Conservation (phyloP, 768 basidiomycete genomes). For the Kwoniella heveanensis region DNA sequence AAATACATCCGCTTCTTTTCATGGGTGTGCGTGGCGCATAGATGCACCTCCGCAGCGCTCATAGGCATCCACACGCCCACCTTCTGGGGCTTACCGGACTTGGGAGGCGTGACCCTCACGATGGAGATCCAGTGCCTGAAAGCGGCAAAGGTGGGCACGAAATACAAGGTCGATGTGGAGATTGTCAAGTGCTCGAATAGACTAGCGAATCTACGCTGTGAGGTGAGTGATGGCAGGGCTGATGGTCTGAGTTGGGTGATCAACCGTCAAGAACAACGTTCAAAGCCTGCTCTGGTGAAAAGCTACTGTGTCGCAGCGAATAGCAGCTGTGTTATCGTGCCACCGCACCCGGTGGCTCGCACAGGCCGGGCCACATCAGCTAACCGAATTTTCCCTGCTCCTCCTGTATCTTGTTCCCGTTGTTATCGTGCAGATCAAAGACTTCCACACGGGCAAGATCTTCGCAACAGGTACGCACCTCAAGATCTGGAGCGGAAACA, state of each 20-base stretch:
- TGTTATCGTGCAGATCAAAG: conserved; percentile 25
- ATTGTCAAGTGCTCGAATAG: conserved; percentile 23
- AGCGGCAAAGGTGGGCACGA: conserved; percentile 29
- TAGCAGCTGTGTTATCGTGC: too few species aligned
- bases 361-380: too few species aligned
- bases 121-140: conserved; percentile 40
- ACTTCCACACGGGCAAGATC: conserved; percentile 22
- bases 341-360: too few species aligned
- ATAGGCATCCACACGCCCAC: conserved; percentile 34
- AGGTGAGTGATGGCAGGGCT: too few species aligned
- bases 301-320: too few species aligned
- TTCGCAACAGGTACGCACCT: conserved; percentile 28
- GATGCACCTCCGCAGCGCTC: conserved; percentile 42
- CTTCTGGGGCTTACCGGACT: conserved; percentile 46
- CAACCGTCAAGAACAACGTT: too few species aligned
- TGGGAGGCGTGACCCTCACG: conserved; percentile 32
- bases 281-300: too few species aligned
- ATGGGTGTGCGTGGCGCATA: too few species aligned
- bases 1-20: neutral
- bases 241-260: too few species aligned
- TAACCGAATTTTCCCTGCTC: neutral
- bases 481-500: conserved; percentile 30
- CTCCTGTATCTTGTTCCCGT: too few species aligned
- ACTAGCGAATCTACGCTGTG: conserved; percentile 29
- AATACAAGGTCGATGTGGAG: conserved; percentile 21